A percentile compares a stretch with the other conserved stretches of the same genome.
Conservation (phyloP, 2,329 filamentous ascomycete genomes). For the Pleoardoris graminearum region DNA sequence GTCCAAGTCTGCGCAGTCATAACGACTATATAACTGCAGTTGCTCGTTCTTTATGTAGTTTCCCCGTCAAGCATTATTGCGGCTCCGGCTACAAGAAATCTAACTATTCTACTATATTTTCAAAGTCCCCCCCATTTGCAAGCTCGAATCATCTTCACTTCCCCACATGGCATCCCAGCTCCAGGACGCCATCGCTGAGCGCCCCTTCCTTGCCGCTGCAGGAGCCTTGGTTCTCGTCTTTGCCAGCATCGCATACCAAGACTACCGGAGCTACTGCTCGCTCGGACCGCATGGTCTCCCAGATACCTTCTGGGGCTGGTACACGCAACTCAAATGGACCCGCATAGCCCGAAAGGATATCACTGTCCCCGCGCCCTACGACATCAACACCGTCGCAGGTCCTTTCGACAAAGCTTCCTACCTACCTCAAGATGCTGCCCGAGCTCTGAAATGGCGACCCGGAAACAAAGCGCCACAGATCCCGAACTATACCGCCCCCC, state of each 20-base stretch:
- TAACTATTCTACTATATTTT: not conserved
- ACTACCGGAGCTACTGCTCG: not conserved
- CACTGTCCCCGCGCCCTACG: conserved; percentile 3
- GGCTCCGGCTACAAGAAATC: too few species aligned
- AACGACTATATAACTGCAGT: not conserved
- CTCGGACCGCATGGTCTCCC: conserved; percentile 5
- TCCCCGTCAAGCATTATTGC: too few species aligned
- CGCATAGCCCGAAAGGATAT: conserved; percentile 4
- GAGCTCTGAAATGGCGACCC: conserved; percentile 2
- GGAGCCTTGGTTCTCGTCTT: not conserved
- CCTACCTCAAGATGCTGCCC: not conserved
- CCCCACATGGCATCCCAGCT: not conserved
- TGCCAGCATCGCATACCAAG: conserved; percentile 1
- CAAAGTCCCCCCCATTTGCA: too few species aligned
- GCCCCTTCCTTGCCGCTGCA: not conserved
- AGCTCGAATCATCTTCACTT: too few species aligned
- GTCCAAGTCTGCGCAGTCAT: too few species aligned
- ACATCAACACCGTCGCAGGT: not conserved
- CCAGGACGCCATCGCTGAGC: not conserved
- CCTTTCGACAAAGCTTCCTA: conserved; percentile 1
- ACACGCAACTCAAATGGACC: conserved; percentile 4
- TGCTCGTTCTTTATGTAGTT: too few species aligned
- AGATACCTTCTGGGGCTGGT: not conserved
- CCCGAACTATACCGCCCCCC: conserved; percentile 6
- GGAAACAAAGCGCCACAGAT: conserved; percentile 6